Conservation (phyloP, 306 rosid genomes). For the Erythrophleum fordii region DNA sequence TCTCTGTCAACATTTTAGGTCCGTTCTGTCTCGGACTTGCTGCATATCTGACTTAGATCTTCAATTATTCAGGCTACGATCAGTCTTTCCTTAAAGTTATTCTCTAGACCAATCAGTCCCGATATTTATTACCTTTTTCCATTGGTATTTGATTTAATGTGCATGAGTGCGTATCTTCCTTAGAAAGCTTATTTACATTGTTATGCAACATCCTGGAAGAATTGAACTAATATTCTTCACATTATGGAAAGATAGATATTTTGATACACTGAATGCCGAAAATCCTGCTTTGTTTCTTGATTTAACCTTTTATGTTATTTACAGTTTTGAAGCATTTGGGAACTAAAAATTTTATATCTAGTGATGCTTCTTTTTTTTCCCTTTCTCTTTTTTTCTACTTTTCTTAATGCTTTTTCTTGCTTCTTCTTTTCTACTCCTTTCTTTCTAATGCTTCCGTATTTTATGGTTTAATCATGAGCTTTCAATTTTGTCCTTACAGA, state of each 20-base stretch:
- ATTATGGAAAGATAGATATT: slow-evolving; percentile 1
- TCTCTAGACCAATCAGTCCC: background rate
- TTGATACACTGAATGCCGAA: slow-evolving; percentile 3
- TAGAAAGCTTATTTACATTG: background rate
- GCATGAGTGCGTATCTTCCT: slow-evolving; percentile 26
- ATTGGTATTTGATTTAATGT: background rate
- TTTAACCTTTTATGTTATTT: slow-evolving; percentile 4
- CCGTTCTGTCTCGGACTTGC: background rate
- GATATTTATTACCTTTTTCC: background rate
- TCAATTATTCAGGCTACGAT: slow-evolving; percentile 10
- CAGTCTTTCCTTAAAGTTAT: slow-evolving; percentile 7
- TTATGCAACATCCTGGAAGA: slow-evolving; percentile 4
- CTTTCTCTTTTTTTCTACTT: background rate
- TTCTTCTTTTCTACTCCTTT: background rate
- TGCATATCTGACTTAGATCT: background rate
- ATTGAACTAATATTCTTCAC: background rate
- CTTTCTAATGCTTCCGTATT: background rate
- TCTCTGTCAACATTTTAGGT: background rate
- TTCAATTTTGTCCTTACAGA: slow-evolving; percentile 39
- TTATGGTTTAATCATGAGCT: slow-evolving; percentile 19
- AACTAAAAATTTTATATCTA: background rate
- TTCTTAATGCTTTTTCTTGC: background rate
- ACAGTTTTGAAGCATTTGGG: background rate
- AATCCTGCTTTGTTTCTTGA: slow-evolving; percentile 12
- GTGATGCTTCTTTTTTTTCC: slow-evolving; percentile 5